Base-by-base conservation (phyloP, 305 asterid genomes). In the Fraxinus greggii region DNA sequence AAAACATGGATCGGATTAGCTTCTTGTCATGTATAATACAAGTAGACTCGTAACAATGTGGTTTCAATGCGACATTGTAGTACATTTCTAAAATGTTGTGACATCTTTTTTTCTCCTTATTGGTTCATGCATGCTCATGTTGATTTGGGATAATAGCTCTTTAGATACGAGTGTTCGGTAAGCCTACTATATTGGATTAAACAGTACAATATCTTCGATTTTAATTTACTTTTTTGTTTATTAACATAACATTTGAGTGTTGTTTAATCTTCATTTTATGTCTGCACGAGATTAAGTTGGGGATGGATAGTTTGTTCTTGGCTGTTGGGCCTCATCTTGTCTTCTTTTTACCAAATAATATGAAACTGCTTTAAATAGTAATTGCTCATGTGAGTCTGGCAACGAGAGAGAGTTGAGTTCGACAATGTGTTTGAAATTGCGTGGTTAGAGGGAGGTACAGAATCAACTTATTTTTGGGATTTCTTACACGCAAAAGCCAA, bases 401-500 rank as follows among this genome's bases (percentile, higher is more conserved):
- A 69, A 69, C 21, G 7, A 24, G 21, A 29, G 36, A 69, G 21
- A 69, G 15, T 7, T 23, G 72, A 63, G 72, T n/a, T 63, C 17
- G 0, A 63, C 31, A 63, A 24, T 61, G 72, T 56, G 65, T 54
- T 31, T 61, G 72, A 24, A 7, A 9, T 61, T 61, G 32, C 65
- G 31, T 7, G 13, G 32, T 7, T 0, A 8, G 32, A 63, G 31
- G 7, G n/a, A 5, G 36, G 10, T 7, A 5, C 3, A 17, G 13
- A 67, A 28, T 67, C 9, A 29, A 67, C 74, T 26, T 28, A 15
- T 31, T 28, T 69, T 69, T 69, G 42, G 1, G 42, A 56, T 81
- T 74, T 56, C 83, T 74, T 81, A 74, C 83, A 81, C 83, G 83
- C 79, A 17, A 81, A 24, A 81, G 23, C 48, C 76, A 80, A 56